Percentiles rank a stretch among this genome's conserved stretches.
Evolutionary conservation across 2,329 filamentous ascomycete genomes (phyloP).

Genomic region (Calonectria montana): DNA sequence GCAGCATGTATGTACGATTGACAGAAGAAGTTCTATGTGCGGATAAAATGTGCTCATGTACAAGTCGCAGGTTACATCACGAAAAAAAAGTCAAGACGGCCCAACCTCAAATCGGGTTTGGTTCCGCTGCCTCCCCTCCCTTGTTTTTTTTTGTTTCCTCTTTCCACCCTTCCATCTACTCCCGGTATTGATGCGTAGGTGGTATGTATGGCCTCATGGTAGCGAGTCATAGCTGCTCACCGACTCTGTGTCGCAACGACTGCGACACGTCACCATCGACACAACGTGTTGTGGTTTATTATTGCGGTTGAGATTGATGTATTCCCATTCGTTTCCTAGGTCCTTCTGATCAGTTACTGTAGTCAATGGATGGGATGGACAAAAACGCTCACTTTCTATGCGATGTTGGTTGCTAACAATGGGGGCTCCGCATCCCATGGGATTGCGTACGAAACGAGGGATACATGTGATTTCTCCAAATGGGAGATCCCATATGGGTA

Average conservation of each 20-base stretch:
- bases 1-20: not conserved
- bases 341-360: not conserved
- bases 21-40: not conserved
- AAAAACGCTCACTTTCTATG: constrained; percentile 19
- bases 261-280: not conserved
- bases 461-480: constrained; percentile 20
- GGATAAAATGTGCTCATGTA: not conserved
- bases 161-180: not conserved
- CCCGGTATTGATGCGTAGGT: not conserved
- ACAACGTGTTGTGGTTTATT: constrained; percentile 27
- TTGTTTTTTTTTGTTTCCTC: not conserved
- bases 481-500: constrained; percentile 20
- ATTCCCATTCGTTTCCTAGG: constrained; percentile 19
- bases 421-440: constrained; percentile 26
- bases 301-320: constrained; percentile 30
- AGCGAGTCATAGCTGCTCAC: not conserved
- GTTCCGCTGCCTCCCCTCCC: not conserved
- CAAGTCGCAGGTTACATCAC: not conserved
- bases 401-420: constrained; percentile 28
- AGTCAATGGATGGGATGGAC: not conserved
- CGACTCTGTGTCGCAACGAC: not conserved
- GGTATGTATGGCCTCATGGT: not conserved
- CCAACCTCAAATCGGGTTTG: constrained; percentile 2
- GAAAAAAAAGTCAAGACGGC: not conserved
- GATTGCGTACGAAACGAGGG: constrained; percentile 28